Percentiles rank a stretch among this genome's conserved stretches.
Evolutionary conservation across 1,284 basidiomycete species (phyloP).

Genomic region (Ganoderma leucocontextum): DNA sequence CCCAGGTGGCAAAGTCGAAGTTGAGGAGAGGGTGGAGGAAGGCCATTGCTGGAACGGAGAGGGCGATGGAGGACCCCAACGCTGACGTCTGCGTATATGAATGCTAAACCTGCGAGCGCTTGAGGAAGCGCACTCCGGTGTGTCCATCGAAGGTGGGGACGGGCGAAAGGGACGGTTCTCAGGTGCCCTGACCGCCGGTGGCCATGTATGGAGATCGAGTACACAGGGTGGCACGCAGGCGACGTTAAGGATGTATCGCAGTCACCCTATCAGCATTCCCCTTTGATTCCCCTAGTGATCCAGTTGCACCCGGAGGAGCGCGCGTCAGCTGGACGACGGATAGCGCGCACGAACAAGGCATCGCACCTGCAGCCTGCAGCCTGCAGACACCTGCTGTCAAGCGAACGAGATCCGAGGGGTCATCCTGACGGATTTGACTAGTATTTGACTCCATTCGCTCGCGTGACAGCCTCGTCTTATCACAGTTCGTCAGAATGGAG

Average conservation of each 20-base stretch:
- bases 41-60: slow-evolving; percentile 17
- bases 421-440: not conserved
- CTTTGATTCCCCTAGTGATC: too few species aligned
- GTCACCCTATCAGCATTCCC: slow-evolving; percentile 1
- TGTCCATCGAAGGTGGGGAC: not conserved
- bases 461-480: not conserved
- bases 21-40: slow-evolving; percentile 16
- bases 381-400: not conserved
- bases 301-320: not conserved
- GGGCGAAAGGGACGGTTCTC: slow-evolving; percentile 9
- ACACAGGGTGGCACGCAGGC: not conserved
- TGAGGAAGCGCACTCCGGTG: not conserved
- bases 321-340: not conserved
- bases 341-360: not conserved
- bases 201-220: slow-evolving; percentile 5
- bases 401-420: not conserved
- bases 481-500: not conserved
- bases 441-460: not conserved
- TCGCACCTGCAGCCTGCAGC: not conserved
- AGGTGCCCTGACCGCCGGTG: not conserved
- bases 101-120: slow-evolving; percentile 13
- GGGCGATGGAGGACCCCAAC: not conserved
- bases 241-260: not conserved
- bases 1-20: slow-evolving; percentile 30
- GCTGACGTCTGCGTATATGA: slow-evolving; percentile 3